Evolutionary conservation across 257 asterid species (phyloP).

Genomic region (Solanum dulcamara): DNA sequence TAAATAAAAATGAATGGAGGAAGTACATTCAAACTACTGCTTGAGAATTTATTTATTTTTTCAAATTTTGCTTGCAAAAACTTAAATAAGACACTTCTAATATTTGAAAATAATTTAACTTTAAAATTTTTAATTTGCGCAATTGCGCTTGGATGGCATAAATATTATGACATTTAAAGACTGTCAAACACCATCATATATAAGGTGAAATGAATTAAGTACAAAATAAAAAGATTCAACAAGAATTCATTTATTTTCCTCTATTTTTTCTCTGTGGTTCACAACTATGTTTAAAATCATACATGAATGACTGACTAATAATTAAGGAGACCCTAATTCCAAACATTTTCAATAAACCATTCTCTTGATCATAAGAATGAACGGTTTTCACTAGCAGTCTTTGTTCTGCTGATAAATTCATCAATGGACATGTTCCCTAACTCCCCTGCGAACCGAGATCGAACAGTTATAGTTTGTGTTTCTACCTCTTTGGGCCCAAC

Average conservation of each 20-base stretch:
- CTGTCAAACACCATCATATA: too few species aligned
- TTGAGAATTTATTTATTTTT: too few species aligned
- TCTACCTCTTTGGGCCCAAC: constrained; percentile 83
- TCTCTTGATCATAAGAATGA: constrained; percentile 21
- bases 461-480: constrained; percentile 51
- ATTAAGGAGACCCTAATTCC: neutral
- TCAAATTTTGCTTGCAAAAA: too few species aligned
- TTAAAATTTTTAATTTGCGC: too few species aligned
- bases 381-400: constrained; percentile 50
- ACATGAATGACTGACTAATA: neutral
- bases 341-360: neutral
- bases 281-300: neutral
- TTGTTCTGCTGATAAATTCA: constrained; percentile 43
- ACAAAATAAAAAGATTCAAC: neutral
- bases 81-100: too few species aligned
- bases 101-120: too few species aligned
- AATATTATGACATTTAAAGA: too few species aligned
- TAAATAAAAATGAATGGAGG: too few species aligned
- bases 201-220: neutral
- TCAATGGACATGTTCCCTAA: constrained; percentile 67
- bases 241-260: neutral
- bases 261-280: neutral
- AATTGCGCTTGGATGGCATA: too few species aligned
- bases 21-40: too few species aligned
- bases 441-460: constrained; percentile 82